Conservation (phyloP, 2,329 filamentous ascomycete genomes). For the Fusarium nygamai region DNA sequence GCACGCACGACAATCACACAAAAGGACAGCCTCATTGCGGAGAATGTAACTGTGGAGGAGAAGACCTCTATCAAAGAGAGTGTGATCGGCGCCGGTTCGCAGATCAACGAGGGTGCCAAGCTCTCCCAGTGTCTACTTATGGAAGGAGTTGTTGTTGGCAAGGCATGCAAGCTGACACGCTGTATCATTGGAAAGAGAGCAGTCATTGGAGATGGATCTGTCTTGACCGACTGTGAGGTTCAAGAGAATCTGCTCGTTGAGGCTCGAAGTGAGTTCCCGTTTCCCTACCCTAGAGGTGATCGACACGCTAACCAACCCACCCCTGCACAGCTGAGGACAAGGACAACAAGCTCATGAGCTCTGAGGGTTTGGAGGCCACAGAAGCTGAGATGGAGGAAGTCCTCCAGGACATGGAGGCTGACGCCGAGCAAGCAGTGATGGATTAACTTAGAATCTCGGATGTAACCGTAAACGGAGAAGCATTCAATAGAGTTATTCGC, state of each 20-base stretch:
- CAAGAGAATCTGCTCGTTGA: slow-evolving; percentile 90
- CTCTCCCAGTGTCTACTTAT: slow-evolving; percentile 90
- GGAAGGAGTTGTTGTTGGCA: slow-evolving; percentile 88
- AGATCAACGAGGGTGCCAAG: slow-evolving; percentile 86
- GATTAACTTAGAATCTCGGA: slow-evolving; percentile 23
- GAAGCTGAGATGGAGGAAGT: slow-evolving; percentile 69
- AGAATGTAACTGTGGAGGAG: slow-evolving; percentile 89
- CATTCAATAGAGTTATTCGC: slow-evolving; percentile 10
- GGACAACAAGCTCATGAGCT: slow-evolving; percentile 74
- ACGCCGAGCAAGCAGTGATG: slow-evolving; percentile 42
- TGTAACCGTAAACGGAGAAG: slow-evolving; percentile 3
- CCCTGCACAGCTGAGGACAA: slow-evolving; percentile 68
- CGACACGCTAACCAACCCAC: slow-evolving; percentile 17
- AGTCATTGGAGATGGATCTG: slow-evolving; percentile 82
- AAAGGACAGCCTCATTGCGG: slow-evolving; percentile 82
- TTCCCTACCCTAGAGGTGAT: neutral
- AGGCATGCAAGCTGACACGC: slow-evolving; percentile 84
- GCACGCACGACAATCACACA: slow-evolving; percentile 83
- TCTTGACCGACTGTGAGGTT: slow-evolving; percentile 90
- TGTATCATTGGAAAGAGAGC: slow-evolving; percentile 86
- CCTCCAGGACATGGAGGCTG: slow-evolving; percentile 55
- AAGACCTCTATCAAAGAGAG: slow-evolving; percentile 93
- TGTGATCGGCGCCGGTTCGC: slow-evolving; percentile 87
- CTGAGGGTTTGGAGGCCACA: slow-evolving; percentile 71
- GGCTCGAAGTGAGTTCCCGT: slow-evolving; percentile 70